Evolutionary conservation across 2,329 filamentous ascomycete species (phyloP), one percentile per base, ranked within the genome.

Genomic region (Metarhizium humberi): DNA sequence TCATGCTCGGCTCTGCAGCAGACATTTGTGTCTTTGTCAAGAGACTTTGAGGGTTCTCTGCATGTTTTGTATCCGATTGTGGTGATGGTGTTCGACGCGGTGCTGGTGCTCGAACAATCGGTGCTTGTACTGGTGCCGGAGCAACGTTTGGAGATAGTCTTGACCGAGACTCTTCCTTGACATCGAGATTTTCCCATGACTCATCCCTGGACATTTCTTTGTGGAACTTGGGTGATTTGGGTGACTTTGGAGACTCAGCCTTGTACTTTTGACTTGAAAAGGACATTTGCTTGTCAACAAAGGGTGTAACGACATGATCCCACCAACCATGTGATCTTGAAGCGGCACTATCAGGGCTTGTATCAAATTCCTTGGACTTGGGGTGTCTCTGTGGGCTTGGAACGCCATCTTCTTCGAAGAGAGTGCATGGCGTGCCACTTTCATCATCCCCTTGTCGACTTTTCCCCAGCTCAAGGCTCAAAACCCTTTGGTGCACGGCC

Each of bases 281-380:
- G 42, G 75, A 76, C 14, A 71, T 62, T 51, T 61, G 69, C 63
- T 61, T 77, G 63, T 78, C 75, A 16, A 70, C 62, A 63, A 90
- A 90, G 0, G 87, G 87, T 1, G 87, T 88, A 7, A 80, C 85
- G 55, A 91, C 82, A 60, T 88, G 78, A 62, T 89, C 88, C 87
- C 87, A 91, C 87, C 87, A 91, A 20, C 87, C 87, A 57, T 78
- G 77, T 30, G 85, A 86, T 55, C 77, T 78, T 11, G 80, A 78
- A 46, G 75, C 78, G 32, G 79, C 81, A 45, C 79, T 81, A 50
- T 76, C 68, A 48, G 76, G 68, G 46, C 72, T 69, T 60, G 73
- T 51, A 50, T 67, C 64, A 8, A 67, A 63, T 7, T 66, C 69
- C 52, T 72, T 74, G 14, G 69, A 64, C 55, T 69, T 74, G 43